Conservation (phyloP, 2,329 filamentous ascomycete genomes). For the Epichloe festucae region DNA sequence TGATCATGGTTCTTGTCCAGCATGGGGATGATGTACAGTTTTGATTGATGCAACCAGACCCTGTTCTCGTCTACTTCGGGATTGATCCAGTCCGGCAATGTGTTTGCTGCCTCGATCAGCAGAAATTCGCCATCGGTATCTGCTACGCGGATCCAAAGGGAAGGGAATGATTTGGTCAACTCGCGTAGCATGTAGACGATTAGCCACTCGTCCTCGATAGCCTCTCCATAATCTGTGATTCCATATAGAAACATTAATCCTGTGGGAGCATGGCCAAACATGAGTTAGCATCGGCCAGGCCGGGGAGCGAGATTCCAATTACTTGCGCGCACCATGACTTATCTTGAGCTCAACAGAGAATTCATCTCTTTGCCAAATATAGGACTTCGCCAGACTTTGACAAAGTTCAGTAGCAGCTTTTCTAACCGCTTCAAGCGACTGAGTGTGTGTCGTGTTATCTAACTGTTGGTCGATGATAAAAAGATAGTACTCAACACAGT, state of each 20-base stretch:
- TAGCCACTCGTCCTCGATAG: slow-evolving; percentile 94
- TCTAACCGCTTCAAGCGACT: slow-evolving; percentile 58
- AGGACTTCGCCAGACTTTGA: slow-evolving; percentile 58
- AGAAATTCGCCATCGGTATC: slow-evolving; percentile 94
- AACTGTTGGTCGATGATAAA: slow-evolving; percentile 51
- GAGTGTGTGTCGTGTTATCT: slow-evolving; percentile 42
- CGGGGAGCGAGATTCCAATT: neutral
- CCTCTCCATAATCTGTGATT: slow-evolving; percentile 79
- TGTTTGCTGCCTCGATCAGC: slow-evolving; percentile 82
- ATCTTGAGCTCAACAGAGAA: slow-evolving; percentile 59
- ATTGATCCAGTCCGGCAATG: slow-evolving; percentile 78
- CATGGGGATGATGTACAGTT: slow-evolving; percentile 58
- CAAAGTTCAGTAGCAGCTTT: slow-evolving; percentile 52
- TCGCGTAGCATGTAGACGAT: slow-evolving; percentile 81
- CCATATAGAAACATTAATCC: slow-evolving; percentile 54
- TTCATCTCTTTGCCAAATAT: slow-evolving; percentile 87
- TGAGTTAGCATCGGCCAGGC: neutral
- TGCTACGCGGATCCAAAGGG: slow-evolving; percentile 69
- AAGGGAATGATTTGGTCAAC: slow-evolving; percentile 57
- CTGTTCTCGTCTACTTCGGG: slow-evolving; percentile 81
- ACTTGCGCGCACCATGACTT: slow-evolving; percentile 33
- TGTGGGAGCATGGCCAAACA: neutral
- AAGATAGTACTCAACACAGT: slow-evolving; percentile 74
- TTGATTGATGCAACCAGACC: slow-evolving; percentile 75
- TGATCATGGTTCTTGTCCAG: slow-evolving; percentile 20